Evolutionary conservation across 345 rosid genomes (phyloP), one percentile per base, ranked within the genome.

Genomic region (Atalantia buxifolia): DNA sequence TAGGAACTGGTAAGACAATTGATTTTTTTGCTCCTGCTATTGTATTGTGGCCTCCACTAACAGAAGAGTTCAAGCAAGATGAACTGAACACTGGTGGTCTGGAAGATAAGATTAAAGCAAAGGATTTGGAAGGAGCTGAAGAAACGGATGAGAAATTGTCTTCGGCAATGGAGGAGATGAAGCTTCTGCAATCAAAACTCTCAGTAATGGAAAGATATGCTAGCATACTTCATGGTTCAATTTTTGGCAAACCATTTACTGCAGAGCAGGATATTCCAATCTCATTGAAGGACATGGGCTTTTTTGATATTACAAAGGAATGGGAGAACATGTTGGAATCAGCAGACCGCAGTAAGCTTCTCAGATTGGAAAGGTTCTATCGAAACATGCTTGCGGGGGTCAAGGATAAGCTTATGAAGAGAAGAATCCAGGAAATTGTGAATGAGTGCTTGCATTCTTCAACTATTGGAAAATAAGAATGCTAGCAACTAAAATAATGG

Each of bases 301-400:
- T 72, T 59, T 90, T 89, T 31, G 94, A 95, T 85, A 81, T 95
- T 30, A 88, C 89, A 5, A 84, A 82, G 74, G 93, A 92, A 76
- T 95, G 98, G 98, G 97, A 92, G 35, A 83, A 79, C 66, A 92
- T 95, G 92, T 63, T 95, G 72, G 98, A 95, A 77, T 81, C 86
- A 68, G 91, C 93, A 0, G 98, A 95, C 68, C 86, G 78, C 40
- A 77, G 83, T 69, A 89, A 85, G 88, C 94, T 95, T n/a, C 66
- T 84, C 56, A 89, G 92, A 78, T 79, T 95, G 89, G 94, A 95
- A 79, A 78, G 82, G 84, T 93, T 95, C 80, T 90, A 95, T 75
- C 81, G 86, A 78, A 89, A 85, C 86, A 89, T 92, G 95, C 81
- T 89, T n/a, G 82, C 85, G 1, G 89, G 94, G 24, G 97, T 95